phyloP scores from a whole-genome alignment of 2,329 filamentous ascomycete species.

The Amphichorda felina region DNA sequence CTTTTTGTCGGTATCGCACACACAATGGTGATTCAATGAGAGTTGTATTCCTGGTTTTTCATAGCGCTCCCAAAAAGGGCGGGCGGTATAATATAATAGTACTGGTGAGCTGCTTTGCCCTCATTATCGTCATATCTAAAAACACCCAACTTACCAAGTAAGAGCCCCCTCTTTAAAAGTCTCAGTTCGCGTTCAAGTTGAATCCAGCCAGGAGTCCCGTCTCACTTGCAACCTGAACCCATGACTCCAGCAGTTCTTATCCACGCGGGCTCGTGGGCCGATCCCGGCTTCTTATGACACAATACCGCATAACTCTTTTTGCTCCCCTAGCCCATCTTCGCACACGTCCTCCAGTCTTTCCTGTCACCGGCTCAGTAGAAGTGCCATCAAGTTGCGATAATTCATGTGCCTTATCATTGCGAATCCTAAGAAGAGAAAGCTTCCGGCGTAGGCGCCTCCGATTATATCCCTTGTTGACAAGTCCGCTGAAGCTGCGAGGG shows the following conservation, averaged over 20 bases:
- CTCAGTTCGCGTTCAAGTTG: too few species aligned
- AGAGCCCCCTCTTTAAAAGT: too few species aligned
- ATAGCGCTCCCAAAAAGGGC: neutral
- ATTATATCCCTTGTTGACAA: constrained; percentile 1
- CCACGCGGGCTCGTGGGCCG: constrained; percentile 6
- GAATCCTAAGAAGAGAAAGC: constrained; percentile 16
- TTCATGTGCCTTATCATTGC: constrained; percentile 4
- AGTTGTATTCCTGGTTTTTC: neutral
- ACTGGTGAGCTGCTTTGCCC: too few species aligned
- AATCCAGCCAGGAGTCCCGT: too few species aligned
- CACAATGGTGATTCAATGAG: too few species aligned
- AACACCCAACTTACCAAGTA: too few species aligned
- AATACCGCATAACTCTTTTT: constrained; percentile 18
- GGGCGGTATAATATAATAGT: neutral
- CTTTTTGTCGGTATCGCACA: too few species aligned
- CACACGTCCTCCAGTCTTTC: constrained; percentile 8
- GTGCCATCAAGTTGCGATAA: too few species aligned
- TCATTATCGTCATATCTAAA: neutral
- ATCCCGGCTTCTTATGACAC: constrained; percentile 18
- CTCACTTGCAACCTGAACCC: neutral
- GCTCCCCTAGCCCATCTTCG: constrained; percentile 21
- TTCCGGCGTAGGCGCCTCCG: constrained; percentile 14
- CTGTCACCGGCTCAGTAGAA: too few species aligned
- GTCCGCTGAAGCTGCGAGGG: constrained; percentile 5
- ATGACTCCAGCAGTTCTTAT: too few species aligned